Evolutionary conservation across 345 rosid genomes (phyloP).

Genomic region (Firmiana major): DNA sequence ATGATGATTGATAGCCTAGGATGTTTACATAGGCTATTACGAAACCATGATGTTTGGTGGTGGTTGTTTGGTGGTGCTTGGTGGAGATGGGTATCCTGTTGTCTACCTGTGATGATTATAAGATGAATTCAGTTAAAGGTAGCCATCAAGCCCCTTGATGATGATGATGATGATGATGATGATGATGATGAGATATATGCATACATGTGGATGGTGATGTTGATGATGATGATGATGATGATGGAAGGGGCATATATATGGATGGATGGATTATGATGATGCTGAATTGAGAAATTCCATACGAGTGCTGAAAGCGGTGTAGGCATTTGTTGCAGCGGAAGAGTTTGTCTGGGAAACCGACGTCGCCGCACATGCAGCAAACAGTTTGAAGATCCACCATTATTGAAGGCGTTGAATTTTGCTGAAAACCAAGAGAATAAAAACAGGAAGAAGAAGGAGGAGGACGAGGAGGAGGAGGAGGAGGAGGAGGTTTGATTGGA

Average conservation of each 20-base stretch:
- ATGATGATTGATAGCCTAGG: slow-evolving; percentile 1
- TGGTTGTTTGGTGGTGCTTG: slow-evolving; percentile 11
- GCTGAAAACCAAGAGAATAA: neutral
- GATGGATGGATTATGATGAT: neutral
- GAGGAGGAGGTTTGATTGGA: slow-evolving; percentile 12
- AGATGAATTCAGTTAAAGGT: slow-evolving; percentile 28
- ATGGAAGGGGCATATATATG: neutral
- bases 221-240: slow-evolving; percentile 4
- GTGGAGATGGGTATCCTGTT: slow-evolving; percentile 20
- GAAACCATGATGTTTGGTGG: slow-evolving; percentile 21
- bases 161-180: slow-evolving; percentile 8
- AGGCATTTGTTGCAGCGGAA: slow-evolving; percentile 89
- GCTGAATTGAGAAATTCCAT: slow-evolving; percentile 17
- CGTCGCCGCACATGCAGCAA: slow-evolving; percentile 99
- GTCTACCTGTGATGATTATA: slow-evolving; percentile 5
- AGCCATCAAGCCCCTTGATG: slow-evolving; percentile 25
- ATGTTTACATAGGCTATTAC: slow-evolving; percentile 6
- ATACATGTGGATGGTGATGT: neutral
- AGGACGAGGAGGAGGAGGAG: slow-evolving; percentile 10
- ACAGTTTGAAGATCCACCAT: slow-evolving; percentile 87
- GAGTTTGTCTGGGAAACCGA: slow-evolving; percentile 92
- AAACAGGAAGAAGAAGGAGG: neutral
- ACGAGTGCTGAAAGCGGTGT: slow-evolving; percentile 91
- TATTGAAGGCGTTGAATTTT: slow-evolving; percentile 6
- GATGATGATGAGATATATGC: neutral